Conservation (phyloP, 2,329 filamentous ascomycete genomes). For the Rhynchosporium secalis region DNA sequence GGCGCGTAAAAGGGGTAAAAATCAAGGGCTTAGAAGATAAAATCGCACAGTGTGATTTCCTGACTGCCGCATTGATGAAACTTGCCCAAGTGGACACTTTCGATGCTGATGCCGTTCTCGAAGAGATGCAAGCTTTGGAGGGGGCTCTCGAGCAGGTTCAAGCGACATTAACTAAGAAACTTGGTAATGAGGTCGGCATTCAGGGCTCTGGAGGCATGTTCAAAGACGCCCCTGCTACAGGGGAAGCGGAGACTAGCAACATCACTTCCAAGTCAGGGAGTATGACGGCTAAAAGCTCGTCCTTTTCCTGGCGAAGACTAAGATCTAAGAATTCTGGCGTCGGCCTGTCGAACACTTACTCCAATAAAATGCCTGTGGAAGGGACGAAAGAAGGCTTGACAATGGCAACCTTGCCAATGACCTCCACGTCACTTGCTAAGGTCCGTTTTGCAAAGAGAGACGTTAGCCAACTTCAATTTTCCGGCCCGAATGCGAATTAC, state of each 20-base stretch:
- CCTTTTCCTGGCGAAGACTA: slow-evolving; percentile 86
- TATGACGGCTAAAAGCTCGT: slow-evolving; percentile 72
- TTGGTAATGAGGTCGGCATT: slow-evolving; percentile 91
- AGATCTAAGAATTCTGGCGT: slow-evolving; percentile 83
- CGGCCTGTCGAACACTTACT: slow-evolving; percentile 54
- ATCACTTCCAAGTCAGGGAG: slow-evolving; percentile 52
- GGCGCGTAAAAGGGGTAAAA: slow-evolving; percentile 92
- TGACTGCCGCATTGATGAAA: slow-evolving; percentile 85
- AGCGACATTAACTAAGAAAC: slow-evolving; percentile 70
- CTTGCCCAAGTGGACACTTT: slow-evolving; percentile 81
- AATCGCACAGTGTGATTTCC: slow-evolving; percentile 82
- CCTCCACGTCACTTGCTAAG: slow-evolving; percentile 54
- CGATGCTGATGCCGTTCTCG: slow-evolving; percentile 87
- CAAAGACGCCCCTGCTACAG: slow-evolving; percentile 60
- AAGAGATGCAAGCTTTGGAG: slow-evolving; percentile 92
- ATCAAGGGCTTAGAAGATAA: slow-evolving; percentile 92
- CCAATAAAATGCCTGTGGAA: slow-evolving; percentile 49
- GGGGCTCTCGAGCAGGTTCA: slow-evolving; percentile 84
- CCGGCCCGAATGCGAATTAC: slow-evolving; percentile 84
- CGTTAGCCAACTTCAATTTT: slow-evolving; percentile 66
- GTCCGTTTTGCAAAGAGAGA: slow-evolving; percentile 72
- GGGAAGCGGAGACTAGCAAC: slow-evolving; percentile 47
- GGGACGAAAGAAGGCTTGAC: slow-evolving; percentile 59
- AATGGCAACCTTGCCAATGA: slow-evolving; percentile 80
- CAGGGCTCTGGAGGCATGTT: slow-evolving; percentile 73